These are phyloP conservation scores for Eucalyptus pauciflora DNA, from an alignment of 345 rosid species.

Conservation along the genomic window DNA sequence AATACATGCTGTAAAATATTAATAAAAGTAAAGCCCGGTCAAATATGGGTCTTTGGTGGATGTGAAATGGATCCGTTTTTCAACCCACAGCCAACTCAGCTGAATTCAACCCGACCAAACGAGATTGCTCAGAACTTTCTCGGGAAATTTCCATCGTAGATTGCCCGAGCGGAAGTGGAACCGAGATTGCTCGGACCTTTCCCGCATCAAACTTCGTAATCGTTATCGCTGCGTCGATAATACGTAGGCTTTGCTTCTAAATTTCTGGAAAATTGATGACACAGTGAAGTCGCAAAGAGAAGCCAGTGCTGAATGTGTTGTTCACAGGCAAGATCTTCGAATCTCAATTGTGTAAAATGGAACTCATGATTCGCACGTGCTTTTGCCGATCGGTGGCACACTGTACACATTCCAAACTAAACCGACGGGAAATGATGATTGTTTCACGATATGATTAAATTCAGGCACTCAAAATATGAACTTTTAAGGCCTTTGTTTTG, in stretches of 20 bases:
- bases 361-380: background rate
- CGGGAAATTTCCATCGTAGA: background rate
- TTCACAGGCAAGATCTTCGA: background rate
- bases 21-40: background rate
- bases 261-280: background rate
- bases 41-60: background rate
- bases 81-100: background rate
- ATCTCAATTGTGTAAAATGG: background rate
- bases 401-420: background rate
- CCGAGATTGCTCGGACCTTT: background rate
- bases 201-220: background rate
- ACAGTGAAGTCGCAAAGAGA: background rate
- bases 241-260: background rate
- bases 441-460: background rate
- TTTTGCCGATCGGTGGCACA: background rate
- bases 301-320: background rate
- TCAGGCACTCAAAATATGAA: background rate
- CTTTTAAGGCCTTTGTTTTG: background rate
- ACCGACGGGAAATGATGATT: background rate
- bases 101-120: background rate
- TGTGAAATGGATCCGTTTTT: background rate
- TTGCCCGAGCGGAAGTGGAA: background rate
- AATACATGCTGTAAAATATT: background rate
- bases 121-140: background rate
- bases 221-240: background rate